A percentile compares a stretch with the other conserved stretches of the same genome.
Conservation (phyloP, 2,329 filamentous ascomycete species). For the Cercospora beticola region DNA sequence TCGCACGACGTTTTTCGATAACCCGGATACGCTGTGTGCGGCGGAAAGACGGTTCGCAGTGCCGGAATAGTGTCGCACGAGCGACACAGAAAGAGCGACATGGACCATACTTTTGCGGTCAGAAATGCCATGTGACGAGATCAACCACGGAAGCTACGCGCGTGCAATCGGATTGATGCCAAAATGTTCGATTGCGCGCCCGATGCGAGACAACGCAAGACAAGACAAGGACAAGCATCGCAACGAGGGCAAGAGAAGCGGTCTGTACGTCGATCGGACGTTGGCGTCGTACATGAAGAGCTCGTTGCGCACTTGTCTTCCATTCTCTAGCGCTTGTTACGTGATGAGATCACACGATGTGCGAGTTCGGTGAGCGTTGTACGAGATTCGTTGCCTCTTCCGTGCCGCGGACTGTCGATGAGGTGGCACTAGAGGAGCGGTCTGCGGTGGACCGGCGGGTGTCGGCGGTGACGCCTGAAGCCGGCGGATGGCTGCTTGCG, state of each 20-base stretch:
- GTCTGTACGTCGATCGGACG: neutral
- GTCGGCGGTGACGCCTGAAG: constrained; percentile 3
- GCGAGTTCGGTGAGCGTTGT: neutral
- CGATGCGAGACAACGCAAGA: neutral
- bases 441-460: neutral
- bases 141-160: neutral
- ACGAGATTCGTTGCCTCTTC: neutral
- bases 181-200: neutral
- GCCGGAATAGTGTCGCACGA: neutral
- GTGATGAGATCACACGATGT: neutral
- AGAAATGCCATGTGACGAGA: neutral
- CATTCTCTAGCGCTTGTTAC: neutral
- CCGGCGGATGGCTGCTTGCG: neutral
- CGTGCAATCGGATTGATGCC: neutral
- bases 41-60: neutral
- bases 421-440: constrained; percentile 3
- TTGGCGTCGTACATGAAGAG: neutral
- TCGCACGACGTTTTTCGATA: neutral
- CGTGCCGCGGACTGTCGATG: neutral
- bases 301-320: neutral
- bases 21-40: neutral
- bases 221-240: neutral
- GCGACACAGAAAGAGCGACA: neutral
- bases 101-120: neutral
- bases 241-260: neutral